Evolutionary conservation across 2,329 filamentous ascomycete species (phyloP).

Genomic region (Aspergillus fumigatiaffinis): DNA sequence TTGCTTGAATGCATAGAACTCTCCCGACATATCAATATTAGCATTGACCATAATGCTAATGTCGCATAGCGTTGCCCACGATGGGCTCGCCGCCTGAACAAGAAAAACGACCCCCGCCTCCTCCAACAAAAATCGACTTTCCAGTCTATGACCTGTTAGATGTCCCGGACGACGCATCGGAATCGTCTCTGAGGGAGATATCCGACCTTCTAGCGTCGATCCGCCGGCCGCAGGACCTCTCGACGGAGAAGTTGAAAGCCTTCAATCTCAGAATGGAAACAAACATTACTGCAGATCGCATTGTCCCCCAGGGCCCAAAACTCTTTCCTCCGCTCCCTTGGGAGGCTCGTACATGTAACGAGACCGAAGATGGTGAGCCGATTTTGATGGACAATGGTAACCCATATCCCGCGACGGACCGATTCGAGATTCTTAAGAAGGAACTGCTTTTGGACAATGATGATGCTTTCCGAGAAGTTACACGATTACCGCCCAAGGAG

Average conservation of each 20-base stretch:
- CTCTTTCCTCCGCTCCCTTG: slow-evolving; percentile 39
- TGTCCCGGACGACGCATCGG: slow-evolving; percentile 30
- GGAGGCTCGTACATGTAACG: slow-evolving; percentile 19
- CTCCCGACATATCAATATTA: neutral
- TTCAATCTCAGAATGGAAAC: slow-evolving; percentile 40
- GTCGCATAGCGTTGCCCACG: slow-evolving; percentile 26
- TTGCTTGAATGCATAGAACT: neutral
- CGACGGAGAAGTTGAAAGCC: slow-evolving; percentile 33
- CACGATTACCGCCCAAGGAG: slow-evolving; percentile 43
- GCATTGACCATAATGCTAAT: slow-evolving; percentile 12
- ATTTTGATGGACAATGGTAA: slow-evolving; percentile 47
- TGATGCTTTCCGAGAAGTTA: slow-evolving; percentile 55
- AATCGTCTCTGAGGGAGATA: slow-evolving; percentile 35
- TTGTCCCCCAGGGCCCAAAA: slow-evolving; percentile 35
- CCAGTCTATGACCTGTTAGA: slow-evolving; percentile 43
- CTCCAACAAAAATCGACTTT: slow-evolving; percentile 50
- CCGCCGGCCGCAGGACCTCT: slow-evolving; percentile 40
- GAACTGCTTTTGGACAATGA: slow-evolving; percentile 55
- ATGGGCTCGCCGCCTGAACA: slow-evolving; percentile 33
- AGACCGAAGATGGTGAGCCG: slow-evolving; percentile 23
- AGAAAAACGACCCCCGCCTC: slow-evolving; percentile 47
- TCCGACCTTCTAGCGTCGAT: slow-evolving; percentile 44
- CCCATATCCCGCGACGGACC: slow-evolving; percentile 44
- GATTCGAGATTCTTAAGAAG: slow-evolving; percentile 46
- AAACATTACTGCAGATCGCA: slow-evolving; percentile 31